Percentiles rank a stretch among this genome's conserved stretches.
phyloP scores from a whole-genome alignment of 768 basidiomycete species.

The Collybia sp. region DNA sequence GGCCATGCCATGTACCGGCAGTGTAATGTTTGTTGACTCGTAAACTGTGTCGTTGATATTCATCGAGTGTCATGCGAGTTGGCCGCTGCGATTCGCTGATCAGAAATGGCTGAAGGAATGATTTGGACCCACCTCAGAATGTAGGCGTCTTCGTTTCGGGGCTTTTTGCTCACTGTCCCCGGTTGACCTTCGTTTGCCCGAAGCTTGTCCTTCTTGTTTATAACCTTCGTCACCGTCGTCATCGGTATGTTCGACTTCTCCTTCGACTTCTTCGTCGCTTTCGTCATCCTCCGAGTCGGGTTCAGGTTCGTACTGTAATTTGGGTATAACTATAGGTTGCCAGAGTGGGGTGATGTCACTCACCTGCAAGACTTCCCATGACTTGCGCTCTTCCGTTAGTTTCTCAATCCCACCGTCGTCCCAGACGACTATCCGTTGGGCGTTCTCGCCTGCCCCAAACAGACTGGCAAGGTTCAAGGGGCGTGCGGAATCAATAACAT shows the following conservation, averaged over 20 bases:
- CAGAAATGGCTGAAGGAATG: neutral
- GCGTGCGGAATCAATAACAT: conserved; percentile 92
- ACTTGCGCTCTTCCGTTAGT: conserved; percentile 66
- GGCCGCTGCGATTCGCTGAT: conserved; percentile 30
- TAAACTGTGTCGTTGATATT: conserved; percentile 58
- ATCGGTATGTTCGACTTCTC: conserved; percentile 25
- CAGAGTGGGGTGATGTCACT: conserved; percentile 14
- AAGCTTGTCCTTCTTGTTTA: conserved; percentile 33
- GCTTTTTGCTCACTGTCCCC: conserved; percentile 29
- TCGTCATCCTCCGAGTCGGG: conserved; percentile 50
- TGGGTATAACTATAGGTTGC: neutral
- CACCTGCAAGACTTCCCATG: conserved; percentile 85
- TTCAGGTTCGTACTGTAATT: conserved; percentile 70
- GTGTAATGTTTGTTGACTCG: conserved; percentile 79
- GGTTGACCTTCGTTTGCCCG: conserved; percentile 47
- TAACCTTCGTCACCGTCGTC: conserved; percentile 38
- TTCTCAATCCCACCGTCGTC: conserved; percentile 80
- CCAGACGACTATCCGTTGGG: conserved; percentile 83
- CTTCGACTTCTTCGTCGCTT: conserved; percentile 41
- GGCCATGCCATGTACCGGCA: conserved; percentile 82
- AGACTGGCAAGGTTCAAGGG: conserved; percentile 87
- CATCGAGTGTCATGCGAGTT: conserved; percentile 61
- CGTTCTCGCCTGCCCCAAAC: conserved; percentile 65
- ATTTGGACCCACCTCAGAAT: conserved; percentile 33
- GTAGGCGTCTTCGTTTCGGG: conserved; percentile 57